These are phyloP conservation scores for Tuber melanosporum DNA, from an alignment of 495 filamentous ascomycete genomes.

Conservation along the genomic window DNA sequence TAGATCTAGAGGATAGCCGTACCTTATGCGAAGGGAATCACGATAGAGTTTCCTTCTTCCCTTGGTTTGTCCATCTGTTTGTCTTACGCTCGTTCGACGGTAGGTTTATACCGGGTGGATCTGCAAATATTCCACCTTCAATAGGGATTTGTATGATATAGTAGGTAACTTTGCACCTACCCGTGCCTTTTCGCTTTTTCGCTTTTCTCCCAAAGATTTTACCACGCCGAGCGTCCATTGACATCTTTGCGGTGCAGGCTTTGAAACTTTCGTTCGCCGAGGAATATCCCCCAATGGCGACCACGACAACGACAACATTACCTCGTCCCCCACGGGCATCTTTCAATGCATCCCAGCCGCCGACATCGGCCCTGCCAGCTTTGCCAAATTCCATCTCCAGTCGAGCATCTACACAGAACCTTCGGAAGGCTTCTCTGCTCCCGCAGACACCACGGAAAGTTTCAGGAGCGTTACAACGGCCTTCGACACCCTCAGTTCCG, in stretches of 20 bases:
- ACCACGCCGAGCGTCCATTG: neutral
- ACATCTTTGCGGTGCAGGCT: conserved; percentile 21
- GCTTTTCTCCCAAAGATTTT: neutral
- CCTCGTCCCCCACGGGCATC: conserved; percentile 36
- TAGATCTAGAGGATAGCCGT: conserved; percentile 16
- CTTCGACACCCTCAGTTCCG: conserved; percentile 29
- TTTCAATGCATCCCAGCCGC: conserved; percentile 32
- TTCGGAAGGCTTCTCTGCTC: conserved; percentile 31
- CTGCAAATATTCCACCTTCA: conserved; percentile 8
- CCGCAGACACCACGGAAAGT: conserved; percentile 31
- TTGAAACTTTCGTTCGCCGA: neutral
- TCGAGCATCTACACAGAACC: conserved; percentile 32
- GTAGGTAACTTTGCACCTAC: conserved; percentile 20
- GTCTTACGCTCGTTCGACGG: neutral
- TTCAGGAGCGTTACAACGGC: conserved; percentile 26
- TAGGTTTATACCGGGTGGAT: neutral
- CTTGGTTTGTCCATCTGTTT: neutral
- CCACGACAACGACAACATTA: conserved; percentile 38
- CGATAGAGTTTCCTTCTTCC: conserved; percentile 19
- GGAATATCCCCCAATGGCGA: conserved; percentile 20
- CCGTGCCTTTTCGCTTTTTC: conserved; percentile 17
- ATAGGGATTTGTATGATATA: conserved; percentile 16
- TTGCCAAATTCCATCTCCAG: conserved; percentile 26
- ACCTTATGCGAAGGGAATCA: conserved; percentile 28
- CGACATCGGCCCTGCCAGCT: conserved; percentile 33